Evolutionary conservation across 257 asterid genomes (phyloP), one percentile per base, ranked within the genome.

Genomic region (Echium plantagineum): DNA sequence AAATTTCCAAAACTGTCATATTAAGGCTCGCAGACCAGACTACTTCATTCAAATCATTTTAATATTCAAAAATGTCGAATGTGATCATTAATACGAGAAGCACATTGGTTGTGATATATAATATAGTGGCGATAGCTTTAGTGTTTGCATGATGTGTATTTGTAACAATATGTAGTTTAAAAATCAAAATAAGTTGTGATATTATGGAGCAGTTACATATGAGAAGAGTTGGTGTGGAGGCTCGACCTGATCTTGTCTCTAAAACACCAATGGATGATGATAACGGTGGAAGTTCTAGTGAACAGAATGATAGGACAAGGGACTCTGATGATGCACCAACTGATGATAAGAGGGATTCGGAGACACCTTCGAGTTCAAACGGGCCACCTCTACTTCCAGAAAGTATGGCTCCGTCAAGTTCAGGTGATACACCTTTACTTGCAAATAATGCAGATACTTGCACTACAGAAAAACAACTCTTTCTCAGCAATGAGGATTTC

Each of bases 211-310:
- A 93, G 98, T 81, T 93, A 20, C 97, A 93, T 80, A 77, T 93
- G 65, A 78, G 95, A 74, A 75, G 89, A 60, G 94, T 82, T 49
- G 98, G 95, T 35, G 94, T 93, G 31, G 96, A 89, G 72, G 79
- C 91, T 60, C 86, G 73, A 61, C 86, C 76, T 4, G 96, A 83
- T 66, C 56, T 66, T 57, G 74, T 81, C 70, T 77, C 66, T 19
- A 68, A 85, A 62, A 56, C 66, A 26, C 80, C 74, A 10, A 78
- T 72, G 68, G 79, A 74, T 66, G 85, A 75, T 58, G 71, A 71
- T 47, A 84, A 42, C 17, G 3, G 85, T 64, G 94, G 76, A 72
- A 86, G 94, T 77, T 84, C 98, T 8, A 72, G 76, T 28, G 79
- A 75, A 68, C 93, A 77, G 71, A 80, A 78, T 17, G 77, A 77